Percentiles rank a stretch among this genome's conserved stretches.
These are phyloP conservation scores for Rhodotorula graminis DNA, from an alignment of 768 basidiomycete species.

Conservation along the genomic window DNA sequence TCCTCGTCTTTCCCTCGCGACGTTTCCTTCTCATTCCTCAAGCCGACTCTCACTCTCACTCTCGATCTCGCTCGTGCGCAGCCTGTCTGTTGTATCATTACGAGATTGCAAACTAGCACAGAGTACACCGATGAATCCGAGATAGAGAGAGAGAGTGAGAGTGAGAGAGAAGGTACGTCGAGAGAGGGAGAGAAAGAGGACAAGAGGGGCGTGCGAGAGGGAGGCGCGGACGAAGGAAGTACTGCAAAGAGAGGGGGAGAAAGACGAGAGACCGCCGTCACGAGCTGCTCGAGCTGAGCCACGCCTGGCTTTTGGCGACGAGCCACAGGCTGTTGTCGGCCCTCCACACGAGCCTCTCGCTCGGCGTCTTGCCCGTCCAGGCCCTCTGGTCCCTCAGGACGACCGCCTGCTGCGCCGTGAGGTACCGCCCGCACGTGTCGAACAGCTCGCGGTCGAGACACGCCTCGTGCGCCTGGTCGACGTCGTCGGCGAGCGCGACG, in stretches of 20 bases:
- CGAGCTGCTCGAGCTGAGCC: conserved; percentile 6
- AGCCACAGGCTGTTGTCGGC: conserved; percentile 85
- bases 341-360: conserved; percentile 87
- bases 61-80: background rate
- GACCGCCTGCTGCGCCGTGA: conserved; percentile 98
- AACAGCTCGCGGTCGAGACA: conserved; percentile 86
- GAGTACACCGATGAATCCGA: background rate
- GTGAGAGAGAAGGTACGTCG: too few species aligned
- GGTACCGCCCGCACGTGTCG: conserved; percentile 87
- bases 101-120: background rate
- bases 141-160: background rate
- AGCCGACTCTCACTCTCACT: background rate
- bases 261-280: too few species aligned
- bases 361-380: conserved; percentile 86
- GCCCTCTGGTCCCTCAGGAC: conserved; percentile 91
- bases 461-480: conserved; percentile 79
- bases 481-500: conserved; percentile 77
- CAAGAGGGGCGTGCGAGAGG: background rate
- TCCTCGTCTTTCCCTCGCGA: too few species aligned
- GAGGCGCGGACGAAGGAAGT: too few species aligned
- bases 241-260: background rate
- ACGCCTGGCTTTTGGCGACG: conserved; percentile 43
- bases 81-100: background rate
- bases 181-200: background rate
- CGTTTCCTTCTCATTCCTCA: too few species aligned